Conservation (phyloP, 148 eudicot genomes). For the Fagopyrum esculentum region DNA sequence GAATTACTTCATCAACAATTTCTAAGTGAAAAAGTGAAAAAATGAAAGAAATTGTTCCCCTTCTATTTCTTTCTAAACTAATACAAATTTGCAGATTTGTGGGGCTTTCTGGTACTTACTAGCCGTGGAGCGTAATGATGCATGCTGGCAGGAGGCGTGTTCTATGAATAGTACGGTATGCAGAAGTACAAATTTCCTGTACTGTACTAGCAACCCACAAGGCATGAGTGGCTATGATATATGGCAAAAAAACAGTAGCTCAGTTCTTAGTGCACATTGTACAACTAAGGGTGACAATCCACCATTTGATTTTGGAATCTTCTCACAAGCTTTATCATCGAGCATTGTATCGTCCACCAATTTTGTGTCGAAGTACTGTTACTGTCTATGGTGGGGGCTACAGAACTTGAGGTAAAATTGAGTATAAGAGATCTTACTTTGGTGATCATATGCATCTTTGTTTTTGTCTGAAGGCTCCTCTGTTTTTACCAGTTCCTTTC, state of each 20-base stretch:
- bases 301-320: slow-evolving; percentile 86
- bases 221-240: slow-evolving; percentile 22
- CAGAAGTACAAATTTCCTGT: slow-evolving; percentile 45
- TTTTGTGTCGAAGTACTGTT: slow-evolving; percentile 70
- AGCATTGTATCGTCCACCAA: slow-evolving; percentile 48
- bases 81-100: slow-evolving; percentile 56
- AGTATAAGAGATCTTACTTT: neutral
- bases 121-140: slow-evolving; percentile 76
- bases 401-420: slow-evolving; percentile 76
- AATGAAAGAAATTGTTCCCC: neutral
- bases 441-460: neutral
- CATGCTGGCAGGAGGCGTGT: slow-evolving; percentile 90
- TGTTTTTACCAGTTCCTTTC: neutral
- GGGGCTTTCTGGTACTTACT: slow-evolving; percentile 93
- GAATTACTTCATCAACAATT: neutral
- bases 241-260: slow-evolving; percentile 50
- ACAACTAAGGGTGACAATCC: slow-evolving; percentile 36
- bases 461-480: neutral
- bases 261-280: slow-evolving; percentile 41
- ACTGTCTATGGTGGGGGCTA: slow-evolving; percentile 98
- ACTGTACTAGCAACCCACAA: slow-evolving; percentile 61
- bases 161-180: slow-evolving; percentile 14
- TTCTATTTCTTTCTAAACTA: neutral
- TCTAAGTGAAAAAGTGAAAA: neutral
- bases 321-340: slow-evolving; percentile 66